Evolutionary conservation across 2,329 filamentous ascomycete species (phyloP).

Genomic region (Davidsoniella virescens): DNA sequence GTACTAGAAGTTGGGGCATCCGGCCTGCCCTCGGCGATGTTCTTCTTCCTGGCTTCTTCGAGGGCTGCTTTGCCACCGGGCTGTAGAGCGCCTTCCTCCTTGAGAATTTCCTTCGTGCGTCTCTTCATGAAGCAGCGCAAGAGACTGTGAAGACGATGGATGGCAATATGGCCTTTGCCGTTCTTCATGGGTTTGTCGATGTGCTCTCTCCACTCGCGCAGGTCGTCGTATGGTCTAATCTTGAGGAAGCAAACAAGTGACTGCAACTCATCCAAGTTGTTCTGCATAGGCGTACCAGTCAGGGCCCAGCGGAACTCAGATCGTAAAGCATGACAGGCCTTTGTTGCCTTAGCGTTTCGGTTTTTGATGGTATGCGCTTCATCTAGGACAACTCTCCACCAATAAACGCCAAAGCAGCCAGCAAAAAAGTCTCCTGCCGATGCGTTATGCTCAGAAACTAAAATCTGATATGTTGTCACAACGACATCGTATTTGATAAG

Average conservation of each 20-base stretch:
- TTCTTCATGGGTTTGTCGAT: slow-evolving; percentile 84
- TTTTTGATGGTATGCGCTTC: slow-evolving; percentile 99
- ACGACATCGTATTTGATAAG: slow-evolving; percentile 83
- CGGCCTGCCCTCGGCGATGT: slow-evolving; percentile 22
- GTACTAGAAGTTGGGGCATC: slow-evolving; percentile 30
- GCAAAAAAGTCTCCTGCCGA: slow-evolving; percentile 42
- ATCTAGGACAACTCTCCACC: slow-evolving; percentile 90
- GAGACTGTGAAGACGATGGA: slow-evolving; percentile 68
- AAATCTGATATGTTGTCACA: slow-evolving; percentile 89
- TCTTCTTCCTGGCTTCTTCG: slow-evolving; percentile 26
- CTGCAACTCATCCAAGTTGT: slow-evolving; percentile 92
- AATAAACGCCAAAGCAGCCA: slow-evolving; percentile 73
- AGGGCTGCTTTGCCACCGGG: slow-evolving; percentile 49
- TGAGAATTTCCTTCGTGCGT: slow-evolving; percentile 93
- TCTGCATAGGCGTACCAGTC: slow-evolving; percentile 94
- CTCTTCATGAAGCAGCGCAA: slow-evolving; percentile 95
- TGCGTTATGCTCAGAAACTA: slow-evolving; percentile 75
- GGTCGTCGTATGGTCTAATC: slow-evolving; percentile 78
- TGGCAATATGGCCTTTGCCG: slow-evolving; percentile 75
- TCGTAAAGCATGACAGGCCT: slow-evolving; percentile 72
- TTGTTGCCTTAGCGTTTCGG: slow-evolving; percentile 84
- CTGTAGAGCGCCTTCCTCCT: slow-evolving; percentile 66
- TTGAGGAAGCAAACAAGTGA: slow-evolving; percentile 83
- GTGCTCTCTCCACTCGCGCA: slow-evolving; percentile 76
- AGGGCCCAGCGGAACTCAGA: slow-evolving; percentile 91